Conservation (phyloP, 768 basidiomycete species). For the Lepiota subincarnata region DNA sequence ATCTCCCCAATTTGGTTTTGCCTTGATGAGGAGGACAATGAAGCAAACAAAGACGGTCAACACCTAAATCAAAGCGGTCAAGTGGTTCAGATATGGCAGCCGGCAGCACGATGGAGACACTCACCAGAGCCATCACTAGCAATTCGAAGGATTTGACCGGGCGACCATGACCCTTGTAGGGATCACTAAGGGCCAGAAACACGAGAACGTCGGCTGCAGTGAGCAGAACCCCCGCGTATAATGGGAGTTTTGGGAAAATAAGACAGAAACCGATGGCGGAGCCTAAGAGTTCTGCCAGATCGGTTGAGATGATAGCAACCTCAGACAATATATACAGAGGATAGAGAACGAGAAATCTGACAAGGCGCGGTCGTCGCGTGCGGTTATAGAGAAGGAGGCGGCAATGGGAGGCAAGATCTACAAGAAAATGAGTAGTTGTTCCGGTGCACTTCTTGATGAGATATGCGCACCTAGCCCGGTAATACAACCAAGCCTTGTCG, state of each 20-base stretch:
- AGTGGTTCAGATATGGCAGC: constrained; percentile 15
- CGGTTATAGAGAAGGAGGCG: constrained; percentile 52
- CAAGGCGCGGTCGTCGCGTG: constrained; percentile 41
- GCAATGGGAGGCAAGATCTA: constrained; percentile 60
- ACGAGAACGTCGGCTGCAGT: constrained; percentile 58
- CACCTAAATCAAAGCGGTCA: constrained; percentile 33
- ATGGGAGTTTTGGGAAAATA: constrained; percentile 52
- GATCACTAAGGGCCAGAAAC: constrained; percentile 59
- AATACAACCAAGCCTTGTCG: constrained; percentile 65
- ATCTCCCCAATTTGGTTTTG: constrained; percentile 59
- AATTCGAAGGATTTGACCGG: constrained; percentile 59
- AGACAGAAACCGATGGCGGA: constrained; percentile 68
- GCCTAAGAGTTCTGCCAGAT: constrained; percentile 66
- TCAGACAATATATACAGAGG: constrained; percentile 54
- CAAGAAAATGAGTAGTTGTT: neutral
- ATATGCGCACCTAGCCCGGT: constrained; percentile 51
- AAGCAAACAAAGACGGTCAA: constrained; percentile 65
- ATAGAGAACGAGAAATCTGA: constrained; percentile 47
- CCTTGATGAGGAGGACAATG: constrained; percentile 57
- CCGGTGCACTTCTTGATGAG: neutral
- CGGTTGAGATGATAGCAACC: constrained; percentile 62
- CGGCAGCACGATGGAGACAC: constrained; percentile 17
- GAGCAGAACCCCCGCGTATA: constrained; percentile 53
- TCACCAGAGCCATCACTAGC: constrained; percentile 48
- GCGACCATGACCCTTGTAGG: constrained; percentile 43